These are phyloP conservation scores for Apiotrichum domesticum DNA, from an alignment of 1,284 basidiomycete species.

Conservation along the genomic window DNA sequence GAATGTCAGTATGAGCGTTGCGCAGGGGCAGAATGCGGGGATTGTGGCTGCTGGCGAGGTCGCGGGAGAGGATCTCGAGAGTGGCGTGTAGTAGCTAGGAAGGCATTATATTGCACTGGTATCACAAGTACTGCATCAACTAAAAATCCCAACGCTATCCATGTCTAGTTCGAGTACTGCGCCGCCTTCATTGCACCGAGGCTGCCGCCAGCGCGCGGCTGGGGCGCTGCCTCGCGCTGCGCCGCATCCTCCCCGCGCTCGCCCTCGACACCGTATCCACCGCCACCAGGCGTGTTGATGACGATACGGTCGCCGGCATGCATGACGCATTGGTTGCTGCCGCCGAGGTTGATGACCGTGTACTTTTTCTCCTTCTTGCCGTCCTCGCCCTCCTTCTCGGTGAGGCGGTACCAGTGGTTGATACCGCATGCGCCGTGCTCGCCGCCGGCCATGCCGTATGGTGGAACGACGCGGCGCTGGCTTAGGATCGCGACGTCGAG, in stretches of 20 bases:
- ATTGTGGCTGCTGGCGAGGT: conserved; percentile 22
- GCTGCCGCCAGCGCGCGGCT: conserved; percentile 1
- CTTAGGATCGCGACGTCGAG: conserved; percentile 75
- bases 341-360: conserved; percentile 73
- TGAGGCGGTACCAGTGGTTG: conserved; percentile 65
- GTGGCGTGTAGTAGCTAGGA: too few species aligned
- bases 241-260: conserved; percentile 4
- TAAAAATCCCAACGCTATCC: too few species aligned
- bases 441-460: conserved; percentile 87
- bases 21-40: conserved; percentile 26
- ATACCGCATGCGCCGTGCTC: conserved; percentile 66
- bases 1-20: conserved; percentile 21
- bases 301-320: conserved; percentile 72
- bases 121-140: too few species aligned
- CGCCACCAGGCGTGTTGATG: conserved; percentile 87
- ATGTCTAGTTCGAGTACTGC: conserved; percentile 11
- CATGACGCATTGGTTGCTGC: conserved; percentile 82
- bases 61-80: conserved; percentile 24
- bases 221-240: not conserved
- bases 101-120: too few species aligned
- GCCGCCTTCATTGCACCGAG: conserved; percentile 18
- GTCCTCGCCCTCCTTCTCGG: not conserved
- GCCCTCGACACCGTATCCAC: conserved; percentile 55
- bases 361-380: conserved; percentile 44
- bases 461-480: conserved; percentile 75